A percentile compares a stretch with the other conserved stretches of the same genome.
These are phyloP conservation scores for Globisporangium carolinianum DNA, from an alignment of 352 stramenopile species.

Conservation along the genomic window DNA sequence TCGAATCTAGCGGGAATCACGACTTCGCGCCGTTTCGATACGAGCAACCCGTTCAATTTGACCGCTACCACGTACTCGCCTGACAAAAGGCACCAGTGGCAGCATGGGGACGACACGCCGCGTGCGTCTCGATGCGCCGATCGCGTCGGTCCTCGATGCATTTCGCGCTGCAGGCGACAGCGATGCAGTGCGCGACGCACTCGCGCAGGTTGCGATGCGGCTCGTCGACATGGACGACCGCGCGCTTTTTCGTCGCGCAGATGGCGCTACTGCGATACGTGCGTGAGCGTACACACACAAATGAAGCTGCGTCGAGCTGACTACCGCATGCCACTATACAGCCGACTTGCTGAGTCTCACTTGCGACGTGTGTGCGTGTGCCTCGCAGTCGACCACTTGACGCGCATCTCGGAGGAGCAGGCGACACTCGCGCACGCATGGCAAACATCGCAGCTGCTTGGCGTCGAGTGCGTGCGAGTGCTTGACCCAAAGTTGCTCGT, in stretches of 20 bases:
- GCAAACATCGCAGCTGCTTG: slow-evolving; percentile 29
- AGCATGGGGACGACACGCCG: slow-evolving; percentile 10
- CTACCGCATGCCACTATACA: too few relatives aligned
- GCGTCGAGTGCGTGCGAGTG: slow-evolving; percentile 14
- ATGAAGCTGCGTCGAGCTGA: too few relatives aligned
- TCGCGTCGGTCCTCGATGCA: slow-evolving; percentile 34
- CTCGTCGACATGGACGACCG: slow-evolving; percentile 44
- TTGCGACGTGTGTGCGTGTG: slow-evolving; percentile 1
- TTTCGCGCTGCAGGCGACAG: slow-evolving; percentile 28
- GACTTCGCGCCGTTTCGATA: too few relatives aligned
- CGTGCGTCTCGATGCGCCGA: slow-evolving; percentile 18
- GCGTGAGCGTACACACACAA: background rate
- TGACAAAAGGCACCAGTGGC: background rate
- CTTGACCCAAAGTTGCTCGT: background rate
- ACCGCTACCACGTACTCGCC: background rate
- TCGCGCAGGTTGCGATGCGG: slow-evolving; percentile 55
- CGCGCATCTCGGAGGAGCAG: slow-evolving; percentile 48
- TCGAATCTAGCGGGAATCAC: too few relatives aligned
- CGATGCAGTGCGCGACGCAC: slow-evolving; percentile 24
- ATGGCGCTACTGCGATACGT: slow-evolving; percentile 53
- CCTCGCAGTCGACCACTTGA: slow-evolving; percentile 49
- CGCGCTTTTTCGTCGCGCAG: slow-evolving; percentile 38
- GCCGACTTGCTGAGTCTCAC: too few relatives aligned
- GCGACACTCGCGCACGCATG: slow-evolving; percentile 30
- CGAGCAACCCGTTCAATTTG: too few relatives aligned